Base-by-base conservation (phyloP, 202 grass and related monocot genomes). In the Eragrostis tef region DNA sequence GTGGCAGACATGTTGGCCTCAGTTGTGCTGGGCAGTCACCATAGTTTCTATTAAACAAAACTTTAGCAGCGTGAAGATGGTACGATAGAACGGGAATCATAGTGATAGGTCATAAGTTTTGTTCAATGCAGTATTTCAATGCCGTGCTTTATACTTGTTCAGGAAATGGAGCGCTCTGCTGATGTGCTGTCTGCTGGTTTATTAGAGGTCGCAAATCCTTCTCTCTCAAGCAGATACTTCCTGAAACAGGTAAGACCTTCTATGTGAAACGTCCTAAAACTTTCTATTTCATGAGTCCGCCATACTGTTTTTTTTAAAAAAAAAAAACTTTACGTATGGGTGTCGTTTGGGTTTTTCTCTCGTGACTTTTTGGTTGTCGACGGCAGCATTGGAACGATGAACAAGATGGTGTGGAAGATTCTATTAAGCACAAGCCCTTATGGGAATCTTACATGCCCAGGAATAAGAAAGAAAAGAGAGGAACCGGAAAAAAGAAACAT, bases 161-260 rank as follows among this genome's bases (percentile, higher is more conserved):
- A 99, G 92, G 96, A 99, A 83, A 99, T 99, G 96, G 96, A 95
- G 63, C 96, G 90, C 22, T 95, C 96, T 87, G 92, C 92, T 47
- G 92, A 99, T 93, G 88, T 99, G 45, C 83, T 99, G 77, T 94
- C 96, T 34, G 90, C 96, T 79, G 96, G 96, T 88, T 88, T 99
- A 83, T 85, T 99, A 74, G 89, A 99, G 88, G 88, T 99, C 72
- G 77, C 90, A 17, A 84, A 99, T 85, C 92, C 92, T 88, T 91
- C 90, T 74, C 90, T 95, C 59, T 87, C 96, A 51, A 99, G 87
- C 90, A 95, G 92, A 89, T 99, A 88, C 82, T 99, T 99, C 81
- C 81, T 93, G 58, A 91, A 88, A 79, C 96, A 99, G 90, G 96
- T 99, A 52, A 77, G 53, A 58, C 71, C 67, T 74, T 41, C 29